Evolutionary conservation across 1,139 yeast species (phyloP).

Genomic region (Hyphopichia burtonii): DNA sequence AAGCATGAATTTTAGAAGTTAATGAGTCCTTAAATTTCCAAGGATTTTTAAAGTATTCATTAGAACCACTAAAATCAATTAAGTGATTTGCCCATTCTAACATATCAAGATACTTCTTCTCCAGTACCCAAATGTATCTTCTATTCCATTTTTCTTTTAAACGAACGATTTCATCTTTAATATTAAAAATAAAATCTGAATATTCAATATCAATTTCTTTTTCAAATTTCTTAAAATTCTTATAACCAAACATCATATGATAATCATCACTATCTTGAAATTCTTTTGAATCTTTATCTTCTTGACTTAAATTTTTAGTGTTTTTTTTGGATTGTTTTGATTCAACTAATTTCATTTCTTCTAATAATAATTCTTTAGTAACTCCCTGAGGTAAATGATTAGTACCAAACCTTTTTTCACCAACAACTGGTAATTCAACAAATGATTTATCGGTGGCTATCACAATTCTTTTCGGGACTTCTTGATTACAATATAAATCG

Average conservation of each 20-base stretch:
- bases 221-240: slow-evolving; percentile 12
- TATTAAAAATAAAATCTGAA: slow-evolving; percentile 34
- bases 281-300: background rate
- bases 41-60: slow-evolving; percentile 44
- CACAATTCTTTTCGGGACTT: slow-evolving; percentile 27
- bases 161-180: slow-evolving; percentile 26
- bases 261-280: background rate
- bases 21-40: slow-evolving; percentile 39
- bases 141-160: slow-evolving; percentile 18
- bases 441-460: slow-evolving; percentile 25
- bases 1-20: slow-evolving; percentile 44
- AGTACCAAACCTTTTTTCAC: slow-evolving; percentile 27
- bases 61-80: slow-evolving; percentile 25
- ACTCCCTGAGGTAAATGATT: slow-evolving; percentile 10
- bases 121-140: slow-evolving; percentile 15
- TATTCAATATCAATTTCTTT: slow-evolving; percentile 16
- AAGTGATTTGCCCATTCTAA: slow-evolving; percentile 23
- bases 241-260: slow-evolving; percentile 5
- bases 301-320: background rate
- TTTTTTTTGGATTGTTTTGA: slow-evolving; percentile 4
- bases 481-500: slow-evolving; percentile 32
- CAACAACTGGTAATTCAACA: slow-evolving; percentile 30
- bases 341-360: slow-evolving; percentile 12
- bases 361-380: slow-evolving; percentile 9
- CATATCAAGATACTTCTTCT: slow-evolving; percentile 26